phyloP scores from a whole-genome alignment of 495 filamentous ascomycete species.

The Neurospora intermedia region DNA sequence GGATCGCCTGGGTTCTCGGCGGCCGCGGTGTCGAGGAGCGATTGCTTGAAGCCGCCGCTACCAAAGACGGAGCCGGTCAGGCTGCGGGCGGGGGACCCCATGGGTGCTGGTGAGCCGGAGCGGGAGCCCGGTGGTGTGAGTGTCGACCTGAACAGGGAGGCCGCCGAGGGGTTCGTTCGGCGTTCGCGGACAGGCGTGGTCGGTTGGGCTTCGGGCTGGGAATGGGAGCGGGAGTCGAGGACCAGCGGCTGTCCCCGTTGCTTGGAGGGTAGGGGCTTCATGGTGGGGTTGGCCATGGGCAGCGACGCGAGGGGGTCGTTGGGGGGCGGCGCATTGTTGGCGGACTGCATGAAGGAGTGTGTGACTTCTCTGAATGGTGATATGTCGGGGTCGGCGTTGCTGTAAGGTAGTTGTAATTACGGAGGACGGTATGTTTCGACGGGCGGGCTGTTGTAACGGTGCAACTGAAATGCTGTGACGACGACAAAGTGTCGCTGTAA shows the following conservation, averaged over 20 bases:
- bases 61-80: constrained; percentile 39
- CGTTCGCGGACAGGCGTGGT: constrained; percentile 34
- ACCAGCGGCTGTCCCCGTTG: constrained; percentile 24
- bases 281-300: constrained; percentile 30
- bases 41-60: constrained; percentile 24
- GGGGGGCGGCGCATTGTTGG: constrained; percentile 29
- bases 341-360: constrained; percentile 30
- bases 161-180: constrained; percentile 44
- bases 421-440: not conserved
- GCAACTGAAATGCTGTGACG: too few relatives aligned
- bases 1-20: constrained; percentile 48
- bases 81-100: constrained; percentile 44
- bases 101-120: constrained; percentile 45
- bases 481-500: not conserved
- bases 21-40: constrained; percentile 38
- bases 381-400: too few relatives aligned
- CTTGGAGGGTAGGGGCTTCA: constrained; percentile 20
- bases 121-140: constrained; percentile 43
- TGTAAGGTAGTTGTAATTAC: too few relatives aligned
- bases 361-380: too few relatives aligned
- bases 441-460: too few relatives aligned
- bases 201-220: constrained; percentile 35
- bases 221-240: constrained; percentile 20
- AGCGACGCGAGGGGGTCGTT: constrained; percentile 29
- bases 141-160: constrained; percentile 48